phyloP scores from a whole-genome alignment of 2,329 filamentous ascomycete species.

The Colletotrichum eleusines region DNA sequence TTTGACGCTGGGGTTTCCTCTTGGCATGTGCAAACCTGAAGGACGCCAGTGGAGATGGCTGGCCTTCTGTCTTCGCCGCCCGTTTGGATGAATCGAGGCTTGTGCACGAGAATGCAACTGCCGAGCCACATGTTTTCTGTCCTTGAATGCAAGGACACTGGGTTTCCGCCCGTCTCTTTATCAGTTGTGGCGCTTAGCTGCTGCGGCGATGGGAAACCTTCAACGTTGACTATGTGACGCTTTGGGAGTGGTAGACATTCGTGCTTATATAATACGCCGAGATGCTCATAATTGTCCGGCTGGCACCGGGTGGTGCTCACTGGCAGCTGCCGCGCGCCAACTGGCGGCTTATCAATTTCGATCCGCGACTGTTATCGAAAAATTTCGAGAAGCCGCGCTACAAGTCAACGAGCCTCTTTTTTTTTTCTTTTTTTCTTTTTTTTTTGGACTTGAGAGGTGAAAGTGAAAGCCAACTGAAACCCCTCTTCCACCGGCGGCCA shows the following conservation, averaged over 20 bases:
- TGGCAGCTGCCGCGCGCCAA: not conserved
- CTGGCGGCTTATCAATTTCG: constrained; percentile 31
- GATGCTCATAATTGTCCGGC: not conserved
- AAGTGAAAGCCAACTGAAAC: not conserved
- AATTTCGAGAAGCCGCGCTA: constrained; percentile 36
- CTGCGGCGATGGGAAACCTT: not conserved
- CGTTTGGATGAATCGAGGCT: not conserved
- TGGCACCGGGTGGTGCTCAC: not conserved
- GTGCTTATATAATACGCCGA: not conserved
- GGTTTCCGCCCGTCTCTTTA: not conserved
- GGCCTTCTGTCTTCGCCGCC: not conserved
- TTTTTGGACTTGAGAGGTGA: not conserved
- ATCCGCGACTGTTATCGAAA: constrained; percentile 35
- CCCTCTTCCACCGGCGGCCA: not conserved
- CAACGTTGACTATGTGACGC: not conserved
- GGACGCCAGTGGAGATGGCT: not conserved
- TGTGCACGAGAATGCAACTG: not conserved
- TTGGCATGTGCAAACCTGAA: not conserved
- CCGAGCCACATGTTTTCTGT: not conserved
- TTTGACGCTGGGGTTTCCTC: not conserved
- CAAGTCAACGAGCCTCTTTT: constrained; percentile 12
- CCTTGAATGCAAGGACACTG: not conserved
- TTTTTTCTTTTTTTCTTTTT: too few relatives aligned
- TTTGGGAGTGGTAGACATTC: not conserved
- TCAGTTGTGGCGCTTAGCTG: constrained; percentile 5